Conservation (phyloP, 352 stramenopile genomes). For the Globisporangium irregulare region DNA sequence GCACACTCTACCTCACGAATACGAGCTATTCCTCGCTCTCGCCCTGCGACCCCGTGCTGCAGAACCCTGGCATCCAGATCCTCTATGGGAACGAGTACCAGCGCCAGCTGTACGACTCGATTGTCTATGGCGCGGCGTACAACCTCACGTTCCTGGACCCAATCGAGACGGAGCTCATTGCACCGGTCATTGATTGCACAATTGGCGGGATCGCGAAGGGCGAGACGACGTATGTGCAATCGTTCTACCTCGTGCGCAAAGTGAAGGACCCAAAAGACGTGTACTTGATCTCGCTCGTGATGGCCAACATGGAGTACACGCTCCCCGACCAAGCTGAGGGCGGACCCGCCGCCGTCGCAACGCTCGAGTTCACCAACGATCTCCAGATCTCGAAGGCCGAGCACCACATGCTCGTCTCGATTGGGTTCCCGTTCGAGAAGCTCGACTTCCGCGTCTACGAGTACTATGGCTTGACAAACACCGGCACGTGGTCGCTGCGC, state of each 20-base stretch:
- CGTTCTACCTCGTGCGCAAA: constrained; percentile 11
- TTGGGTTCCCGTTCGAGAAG: constrained; percentile 29
- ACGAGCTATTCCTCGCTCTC: constrained; percentile 16
- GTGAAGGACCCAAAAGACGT: background rate
- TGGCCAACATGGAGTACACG: background rate
- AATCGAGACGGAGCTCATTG: constrained; percentile 27
- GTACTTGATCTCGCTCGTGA: constrained; percentile 5
- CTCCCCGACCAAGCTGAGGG: constrained; percentile 13
- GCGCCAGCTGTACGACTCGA: constrained; percentile 21
- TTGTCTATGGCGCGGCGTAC: constrained; percentile 22
- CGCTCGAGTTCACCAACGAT: constrained; percentile 15
- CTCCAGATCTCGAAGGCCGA: background rate
- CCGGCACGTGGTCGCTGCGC: constrained; percentile 1
- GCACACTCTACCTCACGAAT: constrained; percentile 27
- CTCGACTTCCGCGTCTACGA: constrained; percentile 11
- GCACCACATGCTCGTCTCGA: constrained; percentile 14
- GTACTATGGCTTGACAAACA: constrained; percentile 2
- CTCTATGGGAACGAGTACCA: constrained; percentile 35
- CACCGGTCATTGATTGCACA: constrained; percentile 24
- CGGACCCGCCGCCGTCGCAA: constrained; percentile 8
- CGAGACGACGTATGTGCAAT: background rate
- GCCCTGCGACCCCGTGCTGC: constrained; percentile 19
- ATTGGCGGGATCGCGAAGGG: background rate
- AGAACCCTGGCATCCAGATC: constrained; percentile 10
- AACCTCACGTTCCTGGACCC: constrained; percentile 30